Conservation (phyloP, 257 asterid genomes). For the Asclepias syriaca region DNA sequence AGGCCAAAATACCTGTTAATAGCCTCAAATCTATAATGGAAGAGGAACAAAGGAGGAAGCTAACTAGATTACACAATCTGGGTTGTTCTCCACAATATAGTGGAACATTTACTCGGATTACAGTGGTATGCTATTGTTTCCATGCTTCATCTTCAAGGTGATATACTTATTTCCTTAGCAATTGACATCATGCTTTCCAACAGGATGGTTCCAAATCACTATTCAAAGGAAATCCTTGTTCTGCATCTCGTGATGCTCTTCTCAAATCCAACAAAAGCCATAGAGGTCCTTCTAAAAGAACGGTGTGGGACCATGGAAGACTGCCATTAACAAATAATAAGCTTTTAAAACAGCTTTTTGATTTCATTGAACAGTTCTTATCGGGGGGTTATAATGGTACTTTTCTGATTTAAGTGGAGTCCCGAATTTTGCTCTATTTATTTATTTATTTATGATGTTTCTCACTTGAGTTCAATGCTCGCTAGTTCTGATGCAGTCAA, state of each 20-base stretch:
- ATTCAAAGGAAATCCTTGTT: slow-evolving; percentile 75
- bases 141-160: slow-evolving; percentile 7
- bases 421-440: slow-evolving; percentile 8
- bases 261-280: slow-evolving; percentile 54
- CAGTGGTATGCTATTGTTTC: slow-evolving; percentile 52
- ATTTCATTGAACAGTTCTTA: slow-evolving; percentile 68
- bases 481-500: slow-evolving; percentile 76
- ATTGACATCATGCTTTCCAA: slow-evolving; percentile 10
- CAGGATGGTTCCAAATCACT: slow-evolving; percentile 97
- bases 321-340: slow-evolving; percentile 52
- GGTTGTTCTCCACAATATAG: slow-evolving; percentile 67
- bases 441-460: slow-evolving; percentile 14
- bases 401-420: slow-evolving; percentile 10
- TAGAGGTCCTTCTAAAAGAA: slow-evolving; percentile 73
- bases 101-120: slow-evolving; percentile 79
- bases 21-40: slow-evolving; percentile 63
- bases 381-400: slow-evolving; percentile 87
- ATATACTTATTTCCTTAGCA: slow-evolving; percentile 10
- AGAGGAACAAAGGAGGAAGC: slow-evolving; percentile 68
- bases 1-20: slow-evolving; percentile 37
- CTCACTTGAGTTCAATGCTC: slow-evolving; percentile 19
- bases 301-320: slow-evolving; percentile 61
- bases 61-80: slow-evolving; percentile 42
- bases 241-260: slow-evolving; percentile 51
- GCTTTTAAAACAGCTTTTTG: slow-evolving; percentile 49